phyloP scores from a whole-genome alignment of 2,329 filamentous ascomycete species.

The Cryphonectria radicalis region DNA sequence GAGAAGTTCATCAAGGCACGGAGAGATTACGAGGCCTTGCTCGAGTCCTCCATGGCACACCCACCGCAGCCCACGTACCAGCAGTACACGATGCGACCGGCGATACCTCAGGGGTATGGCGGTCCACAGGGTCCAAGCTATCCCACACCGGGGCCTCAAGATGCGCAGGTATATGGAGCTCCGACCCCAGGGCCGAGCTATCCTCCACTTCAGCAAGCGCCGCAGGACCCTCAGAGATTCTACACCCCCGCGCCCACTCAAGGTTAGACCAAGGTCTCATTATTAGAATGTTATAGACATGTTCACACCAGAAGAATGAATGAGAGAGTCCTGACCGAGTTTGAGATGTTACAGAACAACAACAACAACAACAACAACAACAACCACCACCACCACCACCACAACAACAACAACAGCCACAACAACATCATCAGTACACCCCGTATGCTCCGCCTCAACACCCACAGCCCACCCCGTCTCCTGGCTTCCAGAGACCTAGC shows the following conservation, averaged over 20 bases:
- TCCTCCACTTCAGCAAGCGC: constrained; percentile 40
- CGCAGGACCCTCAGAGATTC: constrained; percentile 68
- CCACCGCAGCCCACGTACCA: constrained; percentile 81
- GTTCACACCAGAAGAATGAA: constrained; percentile 35
- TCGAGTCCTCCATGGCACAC: constrained; percentile 96
- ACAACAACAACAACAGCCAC: constrained; percentile 38
- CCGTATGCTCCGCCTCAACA: constrained; percentile 27
- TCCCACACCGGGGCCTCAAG: constrained; percentile 22
- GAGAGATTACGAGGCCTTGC: constrained; percentile 91
- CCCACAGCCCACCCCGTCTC: constrained; percentile 52
- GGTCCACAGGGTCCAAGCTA: constrained; percentile 36
- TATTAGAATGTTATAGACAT: constrained; percentile 17
- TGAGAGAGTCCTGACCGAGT: constrained; percentile 16
- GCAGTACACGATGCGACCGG: constrained; percentile 63
- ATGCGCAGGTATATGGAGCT: constrained; percentile 19
- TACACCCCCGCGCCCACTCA: constrained; percentile 64
- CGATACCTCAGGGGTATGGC: constrained; percentile 50
- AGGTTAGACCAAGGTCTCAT: constrained; percentile 39
- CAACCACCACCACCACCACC: constrained; percentile 31
- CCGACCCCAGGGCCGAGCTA: constrained; percentile 39
- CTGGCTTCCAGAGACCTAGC: constrained; percentile 59
- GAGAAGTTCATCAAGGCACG: constrained; percentile 99
- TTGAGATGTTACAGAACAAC: constrained; percentile 2
- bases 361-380: constrained; percentile 37
- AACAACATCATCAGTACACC: constrained; percentile 53